Base-by-base conservation (phyloP, 2,329 filamentous ascomycete genomes). In the Fusarium illudens region DNA sequence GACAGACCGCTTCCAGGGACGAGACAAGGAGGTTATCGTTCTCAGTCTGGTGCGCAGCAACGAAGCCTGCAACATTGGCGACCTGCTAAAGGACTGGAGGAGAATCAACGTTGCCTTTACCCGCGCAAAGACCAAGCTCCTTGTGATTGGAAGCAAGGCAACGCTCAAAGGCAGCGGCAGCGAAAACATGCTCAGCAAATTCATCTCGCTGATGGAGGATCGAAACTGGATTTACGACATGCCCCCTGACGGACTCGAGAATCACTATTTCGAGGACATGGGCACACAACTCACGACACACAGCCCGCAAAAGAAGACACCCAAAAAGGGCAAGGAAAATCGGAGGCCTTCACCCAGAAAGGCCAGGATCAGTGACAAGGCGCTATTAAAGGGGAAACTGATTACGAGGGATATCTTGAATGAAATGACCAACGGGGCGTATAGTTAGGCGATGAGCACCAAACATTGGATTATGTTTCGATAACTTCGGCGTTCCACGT, bases 31-130 rank as follows among this genome's bases (percentile, higher is more conserved):
- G 75, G 90, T 97, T 3, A 87, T 98, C 1, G 88, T 99, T 13
- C 86, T 99, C 9, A 93, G 89, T 58, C 90, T 97, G 29, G 96
- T 98, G 13, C 88, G 96, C 29, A 95, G 89, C 76, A 99, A 99
- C 73, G 89, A 94, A 20, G 86, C 87, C 1, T 88, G 90, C 65
- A 88, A 86, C 51, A 94, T 99, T n/a, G 96, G 96, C 17, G 96
- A 98, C 58, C 79, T 99, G 46, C 84, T 99, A 27, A 92, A 91
- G 64, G 96, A 99, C 78, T 96, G 94, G 92, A 84, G 96, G 58
- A 84, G 96, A 50, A 94, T 99, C 76, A 99, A 99, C 73, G 96
- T 99, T 4, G 96, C 96, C 0, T 92, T 99, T 68, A 99, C 96
- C 4, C 86, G 96, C 27, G 96, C 96, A 20, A 92, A 94, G 76